Evolutionary conservation across 1,139 yeast genomes (phyloP), one percentile per base, ranked within the genome.

Genomic region (Suhomyces guaymorum): DNA sequence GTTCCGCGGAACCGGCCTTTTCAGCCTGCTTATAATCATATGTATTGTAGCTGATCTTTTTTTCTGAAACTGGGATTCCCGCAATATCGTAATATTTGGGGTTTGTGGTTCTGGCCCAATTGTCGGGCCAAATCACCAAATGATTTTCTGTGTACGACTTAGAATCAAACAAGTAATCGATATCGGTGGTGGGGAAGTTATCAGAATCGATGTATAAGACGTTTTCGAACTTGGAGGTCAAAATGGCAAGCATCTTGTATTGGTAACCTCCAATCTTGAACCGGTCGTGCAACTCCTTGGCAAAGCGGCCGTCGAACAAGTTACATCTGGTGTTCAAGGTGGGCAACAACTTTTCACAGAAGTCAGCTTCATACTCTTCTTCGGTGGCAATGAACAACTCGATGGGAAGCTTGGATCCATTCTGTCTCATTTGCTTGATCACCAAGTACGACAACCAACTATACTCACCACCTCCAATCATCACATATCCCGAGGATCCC

Each of bases 131-230:
- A n/a, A 80, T 40, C 11, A 70, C 58, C 51, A 76, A 53, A 1
- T 75, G 70, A 17, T 57, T 62, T n/a, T 64, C 56, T 25, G 53
- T 51, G 49, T 59, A 76, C 15, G 75, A 56, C 4, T 63, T 59
- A 0, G 66, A 53, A 1, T 57, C 62, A 33, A 76, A 78, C 23
- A 81, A 55, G 35, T 66, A 60, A 35, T 79, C 83, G 15, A 81
- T 72, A 42, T 76, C 71, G 27, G 54, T 59, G 24, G 78, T 59
- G 7, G 86, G 85, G 48, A 79, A 72, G 51, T 81, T 77, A 55
- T 83, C 90, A 7, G 86, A 80, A 52, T 83, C 92, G 32, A 83
- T 51, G 46, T 81, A 76, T 33, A 82, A 53, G 9, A 81, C 67
- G 37, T 75, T 72, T 47, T 78, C 80, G 50, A 82, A 82, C 22